Base-by-base conservation (phyloP, 2,329 filamentous ascomycete genomes). In the Ceratocystis variospora region DNA sequence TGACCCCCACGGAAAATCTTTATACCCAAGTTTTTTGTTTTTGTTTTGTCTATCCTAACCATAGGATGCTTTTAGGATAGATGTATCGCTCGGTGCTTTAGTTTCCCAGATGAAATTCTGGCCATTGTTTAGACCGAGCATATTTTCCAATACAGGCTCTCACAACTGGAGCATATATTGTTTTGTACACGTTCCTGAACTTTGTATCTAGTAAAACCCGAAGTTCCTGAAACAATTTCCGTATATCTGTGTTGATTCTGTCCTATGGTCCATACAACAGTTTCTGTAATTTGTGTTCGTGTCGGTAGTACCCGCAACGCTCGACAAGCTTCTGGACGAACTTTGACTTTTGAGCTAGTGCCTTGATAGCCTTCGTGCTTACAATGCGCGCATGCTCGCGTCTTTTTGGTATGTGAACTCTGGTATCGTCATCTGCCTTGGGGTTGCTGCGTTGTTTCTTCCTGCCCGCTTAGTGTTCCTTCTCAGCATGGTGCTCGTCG, bases 401-500 rank as follows among this genome's bases (percentile, higher is more conserved):
- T 37, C 28, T 15, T 41, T 41, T 41, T 41, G 37, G 37, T 41
- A 41, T 15, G 4, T 41, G 10, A 41, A 12, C 28, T 17, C 25
- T 19, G 15, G 15, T 37, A 37, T 2, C 55, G 10, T 7, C 33
- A 17, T 33, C 55, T 53, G 19, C 19, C 46, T 25, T 25, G 48
- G 33, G 25, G 19, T 15, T 37, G 48, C 33, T 12, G 37, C 10
- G 37, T 5, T 41, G 37, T 41, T 41, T 41, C 37, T 33, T 48
- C 7, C 33, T 31, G 41, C 15, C 50, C 6, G 31, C 17, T 77
- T 77, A 86, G 75, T 87, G 84, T 74, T 85, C 83, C 67, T 73
- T 79, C 66, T 83, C 79, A 69, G 77, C 79, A 70, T 86, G 82
- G 50, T 74, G 78, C 61, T 73, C 73, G 68, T 77, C 76, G 69